A percentile compares a stretch with the other conserved stretches of the same genome.
phyloP scores from a whole-genome alignment of 345 rosid genomes.

The Fremontodendron californicum region DNA sequence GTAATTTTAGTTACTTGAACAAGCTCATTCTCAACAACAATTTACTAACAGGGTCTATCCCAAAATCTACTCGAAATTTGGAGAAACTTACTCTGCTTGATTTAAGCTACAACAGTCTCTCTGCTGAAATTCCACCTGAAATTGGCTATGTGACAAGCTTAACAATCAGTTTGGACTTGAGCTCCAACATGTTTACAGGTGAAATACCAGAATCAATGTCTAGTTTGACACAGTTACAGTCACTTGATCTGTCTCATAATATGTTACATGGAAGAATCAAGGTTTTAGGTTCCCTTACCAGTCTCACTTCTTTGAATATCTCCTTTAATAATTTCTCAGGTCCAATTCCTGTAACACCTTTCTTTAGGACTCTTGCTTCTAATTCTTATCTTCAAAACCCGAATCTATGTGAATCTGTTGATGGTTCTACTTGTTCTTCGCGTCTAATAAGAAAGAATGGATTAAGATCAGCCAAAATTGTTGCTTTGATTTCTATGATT shows the following conservation, averaged over 20 bases:
- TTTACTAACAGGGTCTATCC: slow-evolving; percentile 67
- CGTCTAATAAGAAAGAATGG: slow-evolving; percentile 31
- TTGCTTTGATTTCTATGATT: slow-evolving; percentile 60
- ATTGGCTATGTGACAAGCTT: slow-evolving; percentile 76
- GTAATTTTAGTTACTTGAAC: slow-evolving; percentile 84
- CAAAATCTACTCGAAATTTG: slow-evolving; percentile 51
- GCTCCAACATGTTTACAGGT: slow-evolving; percentile 67
- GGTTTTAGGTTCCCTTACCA: slow-evolving; percentile 78
- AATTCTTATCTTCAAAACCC: slow-evolving; percentile 62
- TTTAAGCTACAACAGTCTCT: slow-evolving; percentile 72
- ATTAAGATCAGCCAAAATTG: slow-evolving; percentile 61
- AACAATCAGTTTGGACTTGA: slow-evolving; percentile 74
- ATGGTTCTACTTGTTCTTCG: slow-evolving; percentile 78
- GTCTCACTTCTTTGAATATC: slow-evolving; percentile 81
- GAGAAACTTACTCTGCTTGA: slow-evolving; percentile 85
- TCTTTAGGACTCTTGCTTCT: slow-evolving; percentile 66
- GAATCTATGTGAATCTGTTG: slow-evolving; percentile 56
- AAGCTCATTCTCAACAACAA: slow-evolving; percentile 93
- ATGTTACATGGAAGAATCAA: slow-evolving; percentile 56
- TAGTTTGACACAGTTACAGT: slow-evolving; percentile 74
- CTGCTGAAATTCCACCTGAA: slow-evolving; percentile 68
- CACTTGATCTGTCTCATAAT: slow-evolving; percentile 81
- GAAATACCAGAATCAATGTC: slow-evolving; percentile 65
- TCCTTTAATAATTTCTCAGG: slow-evolving; percentile 90
- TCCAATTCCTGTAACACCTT: slow-evolving; percentile 82